A percentile compares a stretch with the other conserved stretches of the same genome.
phyloP scores from a whole-genome alignment of 306 rosid genomes.

The Benincasa hispida region DNA sequence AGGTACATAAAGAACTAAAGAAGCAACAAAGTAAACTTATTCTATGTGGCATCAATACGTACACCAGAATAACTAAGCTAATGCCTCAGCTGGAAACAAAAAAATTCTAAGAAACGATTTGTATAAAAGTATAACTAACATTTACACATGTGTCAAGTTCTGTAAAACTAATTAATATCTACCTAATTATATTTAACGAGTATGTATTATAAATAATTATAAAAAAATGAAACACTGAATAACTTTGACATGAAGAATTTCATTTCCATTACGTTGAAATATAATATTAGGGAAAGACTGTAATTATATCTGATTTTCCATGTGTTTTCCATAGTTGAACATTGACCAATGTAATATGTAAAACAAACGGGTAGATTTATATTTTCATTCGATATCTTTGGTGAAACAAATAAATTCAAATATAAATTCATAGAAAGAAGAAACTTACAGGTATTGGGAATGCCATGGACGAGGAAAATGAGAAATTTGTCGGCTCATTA shows the following conservation, averaged over 20 bases:
- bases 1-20: background rate
- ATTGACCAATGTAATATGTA: background rate
- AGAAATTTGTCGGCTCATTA: constrained; percentile 86
- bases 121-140: background rate
- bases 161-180: background rate
- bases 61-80: background rate
- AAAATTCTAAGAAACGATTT: background rate
- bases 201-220: background rate
- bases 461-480: constrained; percentile 70
- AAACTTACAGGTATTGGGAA: constrained; percentile 67
- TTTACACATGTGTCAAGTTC: background rate
- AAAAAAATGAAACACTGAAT: background rate
- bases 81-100: background rate
- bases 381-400: background rate
- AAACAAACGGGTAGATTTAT: background rate
- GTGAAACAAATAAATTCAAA: background rate
- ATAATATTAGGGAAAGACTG: background rate
- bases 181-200: background rate
- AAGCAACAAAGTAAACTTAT: background rate
- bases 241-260: background rate
- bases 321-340: background rate
- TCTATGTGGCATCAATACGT: background rate
- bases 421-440: background rate
- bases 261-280: background rate
- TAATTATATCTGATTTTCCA: background rate